Base-by-base conservation (phyloP, 257 asterid genomes). In the Orobanche coerulescens region DNA sequence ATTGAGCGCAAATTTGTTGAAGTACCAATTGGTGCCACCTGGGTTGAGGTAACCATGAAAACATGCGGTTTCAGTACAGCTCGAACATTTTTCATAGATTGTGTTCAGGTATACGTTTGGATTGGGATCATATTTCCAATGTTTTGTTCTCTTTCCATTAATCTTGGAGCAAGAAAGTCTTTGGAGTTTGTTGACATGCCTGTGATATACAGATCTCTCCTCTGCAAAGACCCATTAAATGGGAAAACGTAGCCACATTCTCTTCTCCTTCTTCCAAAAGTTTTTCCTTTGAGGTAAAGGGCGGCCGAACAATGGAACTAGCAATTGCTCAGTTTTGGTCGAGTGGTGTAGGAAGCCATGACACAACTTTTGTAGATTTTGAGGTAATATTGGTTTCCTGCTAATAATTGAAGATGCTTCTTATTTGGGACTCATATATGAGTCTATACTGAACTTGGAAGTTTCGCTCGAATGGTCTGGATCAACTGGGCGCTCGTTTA, bases 281-380 rank as follows among this genome's bases (percentile, higher is more conserved):
- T 78, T 92, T 82, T 80, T 75, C 87, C 56, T 86, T 92, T 72
- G 79, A 74, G 19, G 95, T 86, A 65, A 87, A 79, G 90, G 95
- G 95, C 40, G 97, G 97, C 61, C 81, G 66, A 55, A 92, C 98
- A 23, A 77, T 92, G 90, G 98, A 92, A 78, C 73, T 92, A 72
- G 93, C 91, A 75, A 66, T 92, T 72, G 95, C 97, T 62, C 98
- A 92, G 68, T 88, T 84, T 75, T 88, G 98, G 98, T 88, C 98
- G 51, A 92, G 98, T 65, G 98, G 96, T 54, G 76, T 68, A 28
- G 98, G 95, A 81, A 79, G 90, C 81, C 94, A 78, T 56, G 95
- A 84, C 67, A 71, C 77, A 53, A 84, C 98, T 1, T 61, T 10
- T 61, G 91, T 84, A 40, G 95, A 86, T 77, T 80, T 92, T 66